Evolutionary conservation across 2,329 filamentous ascomycete species (phyloP).

Genomic region (Penicillium sp.): DNA sequence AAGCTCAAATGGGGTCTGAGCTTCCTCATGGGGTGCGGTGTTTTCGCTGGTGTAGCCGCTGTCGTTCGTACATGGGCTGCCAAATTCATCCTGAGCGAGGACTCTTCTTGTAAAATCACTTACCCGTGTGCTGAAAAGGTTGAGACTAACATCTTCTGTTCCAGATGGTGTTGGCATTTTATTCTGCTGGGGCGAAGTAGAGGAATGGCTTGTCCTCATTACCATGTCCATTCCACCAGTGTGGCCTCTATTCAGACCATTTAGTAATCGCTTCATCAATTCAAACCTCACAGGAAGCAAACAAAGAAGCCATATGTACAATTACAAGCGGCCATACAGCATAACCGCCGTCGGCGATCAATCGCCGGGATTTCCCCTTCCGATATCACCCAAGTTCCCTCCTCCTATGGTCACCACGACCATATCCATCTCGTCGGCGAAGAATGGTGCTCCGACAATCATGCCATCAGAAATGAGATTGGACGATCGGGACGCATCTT

Average conservation of each 20-base stretch:
- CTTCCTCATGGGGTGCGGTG: slow-evolving; percentile 30
- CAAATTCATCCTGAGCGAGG: slow-evolving; percentile 22
- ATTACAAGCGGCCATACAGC: slow-evolving; percentile 12
- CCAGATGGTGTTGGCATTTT: slow-evolving; percentile 26
- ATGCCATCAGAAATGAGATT: slow-evolving; percentile 14
- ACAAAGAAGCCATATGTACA: slow-evolving; percentile 8
- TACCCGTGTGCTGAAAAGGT: too few relatives aligned
- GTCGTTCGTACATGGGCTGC: slow-evolving; percentile 29
- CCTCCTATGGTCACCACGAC: slow-evolving; percentile 23
- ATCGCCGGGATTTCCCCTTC: slow-evolving; percentile 22
- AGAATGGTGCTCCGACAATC: slow-evolving; percentile 8
- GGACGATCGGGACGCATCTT: too few relatives aligned
- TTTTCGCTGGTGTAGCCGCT: slow-evolving; percentile 27
- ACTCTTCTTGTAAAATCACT: slow-evolving; percentile 23
- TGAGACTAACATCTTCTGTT: slow-evolving; percentile 1
- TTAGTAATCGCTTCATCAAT: slow-evolving; percentile 26
- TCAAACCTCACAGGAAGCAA: slow-evolving; percentile 16
- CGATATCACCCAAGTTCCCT: slow-evolving; percentile 19
- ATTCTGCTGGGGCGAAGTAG: slow-evolving; percentile 28
- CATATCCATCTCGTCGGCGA: slow-evolving; percentile 20
- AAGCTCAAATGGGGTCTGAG: slow-evolving; percentile 30
- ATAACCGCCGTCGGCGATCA: slow-evolving; percentile 13
- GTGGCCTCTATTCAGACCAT: slow-evolving; percentile 29
- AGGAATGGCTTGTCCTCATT: slow-evolving; percentile 31
- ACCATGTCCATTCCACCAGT: slow-evolving; percentile 31